These are phyloP conservation scores for Chenopodium berlandieri DNA, from an alignment of 148 eudicot species.

Conservation along the genomic window DNA sequence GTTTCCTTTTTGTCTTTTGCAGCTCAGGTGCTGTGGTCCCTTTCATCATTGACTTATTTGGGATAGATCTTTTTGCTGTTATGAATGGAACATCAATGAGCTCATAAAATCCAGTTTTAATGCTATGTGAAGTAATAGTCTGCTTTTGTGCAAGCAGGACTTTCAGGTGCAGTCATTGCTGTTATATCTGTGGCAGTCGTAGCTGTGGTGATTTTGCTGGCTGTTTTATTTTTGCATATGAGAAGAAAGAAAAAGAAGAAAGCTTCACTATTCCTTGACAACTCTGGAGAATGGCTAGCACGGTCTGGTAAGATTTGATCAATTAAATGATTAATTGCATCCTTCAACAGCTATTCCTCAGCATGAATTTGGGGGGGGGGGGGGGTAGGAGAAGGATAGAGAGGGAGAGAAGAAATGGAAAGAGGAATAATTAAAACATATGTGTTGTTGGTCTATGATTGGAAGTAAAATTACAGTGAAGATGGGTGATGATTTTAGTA, in stretches of 20 bases:
- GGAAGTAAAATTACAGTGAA: neutral
- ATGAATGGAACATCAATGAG: slow-evolving; percentile 10
- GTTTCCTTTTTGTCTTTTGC: slow-evolving; percentile 22
- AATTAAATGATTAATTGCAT: neutral
- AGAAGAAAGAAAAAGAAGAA: slow-evolving; percentile 44
- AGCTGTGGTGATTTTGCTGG: slow-evolving; percentile 38
- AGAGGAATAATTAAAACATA: neutral
- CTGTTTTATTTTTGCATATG: slow-evolving; percentile 27
- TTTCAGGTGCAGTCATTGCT: slow-evolving; percentile 52
- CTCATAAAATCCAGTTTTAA: slow-evolving; percentile 5
- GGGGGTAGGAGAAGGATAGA: neutral
- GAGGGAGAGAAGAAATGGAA: neutral
- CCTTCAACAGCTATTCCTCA: neutral
- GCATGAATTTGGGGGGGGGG: neutral
- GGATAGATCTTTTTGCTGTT: slow-evolving; percentile 17
- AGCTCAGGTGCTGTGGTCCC: slow-evolving; percentile 30
- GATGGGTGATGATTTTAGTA: neutral
- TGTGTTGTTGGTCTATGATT: neutral
- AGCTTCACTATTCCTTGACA: slow-evolving; percentile 29
- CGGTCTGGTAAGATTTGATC: slow-evolving; percentile 33
- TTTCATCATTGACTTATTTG: slow-evolving; percentile 3
- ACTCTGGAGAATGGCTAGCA: slow-evolving; percentile 32
- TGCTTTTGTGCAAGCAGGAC: slow-evolving; percentile 43
- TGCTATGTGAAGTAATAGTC: slow-evolving; percentile 19
- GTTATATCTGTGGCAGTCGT: slow-evolving; percentile 46